phyloP scores from a whole-genome alignment of 2,329 filamentous ascomycete species.

The Fusarium fracticaudum region DNA sequence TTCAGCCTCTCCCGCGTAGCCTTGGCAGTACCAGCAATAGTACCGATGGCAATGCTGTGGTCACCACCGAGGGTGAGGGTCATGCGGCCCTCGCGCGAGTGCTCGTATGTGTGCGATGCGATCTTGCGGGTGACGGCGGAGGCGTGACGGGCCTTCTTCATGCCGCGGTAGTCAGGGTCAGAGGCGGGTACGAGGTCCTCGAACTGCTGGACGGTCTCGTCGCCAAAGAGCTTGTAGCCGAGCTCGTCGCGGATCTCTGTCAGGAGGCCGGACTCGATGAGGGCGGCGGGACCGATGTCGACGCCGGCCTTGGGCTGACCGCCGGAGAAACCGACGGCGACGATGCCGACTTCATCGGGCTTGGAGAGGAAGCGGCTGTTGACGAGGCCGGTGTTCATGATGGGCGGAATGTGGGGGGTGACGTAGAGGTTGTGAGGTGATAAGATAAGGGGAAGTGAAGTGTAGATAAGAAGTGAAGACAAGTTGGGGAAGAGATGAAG shows the following conservation, averaged over 20 bases:
- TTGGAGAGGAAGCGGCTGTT: conserved; percentile 80
- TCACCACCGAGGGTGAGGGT: conserved; percentile 95
- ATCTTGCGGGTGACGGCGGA: conserved; percentile 85
- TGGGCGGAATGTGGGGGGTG: conserved; percentile 38
- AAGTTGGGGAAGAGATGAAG: not conserved
- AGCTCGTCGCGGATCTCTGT: conserved; percentile 85
- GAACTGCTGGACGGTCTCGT: conserved; percentile 85
- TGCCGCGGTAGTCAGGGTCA: conserved; percentile 85
- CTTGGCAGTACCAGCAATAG: conserved; percentile 85
- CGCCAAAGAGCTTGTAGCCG: conserved; percentile 87
- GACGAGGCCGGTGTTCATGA: conserved; percentile 64
- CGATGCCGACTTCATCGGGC: conserved; percentile 84
- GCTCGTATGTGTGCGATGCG: conserved; percentile 84
- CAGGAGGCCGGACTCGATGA: conserved; percentile 89
- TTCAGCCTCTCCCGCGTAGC: conserved; percentile 84
- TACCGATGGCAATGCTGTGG: conserved; percentile 96
- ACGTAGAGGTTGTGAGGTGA: conserved; percentile 33
- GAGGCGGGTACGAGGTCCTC: conserved; percentile 73
- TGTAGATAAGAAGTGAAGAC: not conserved
- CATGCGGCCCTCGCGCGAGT: conserved; percentile 84
- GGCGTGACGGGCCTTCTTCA: conserved; percentile 93
- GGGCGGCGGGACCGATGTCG: conserved; percentile 86
- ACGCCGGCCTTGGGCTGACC: conserved; percentile 92
- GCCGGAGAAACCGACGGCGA: conserved; percentile 95
- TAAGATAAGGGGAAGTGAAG: conserved; percentile 15